Base-by-base conservation (phyloP, 2,329 filamentous ascomycete species). In the Zarea fungicola region DNA sequence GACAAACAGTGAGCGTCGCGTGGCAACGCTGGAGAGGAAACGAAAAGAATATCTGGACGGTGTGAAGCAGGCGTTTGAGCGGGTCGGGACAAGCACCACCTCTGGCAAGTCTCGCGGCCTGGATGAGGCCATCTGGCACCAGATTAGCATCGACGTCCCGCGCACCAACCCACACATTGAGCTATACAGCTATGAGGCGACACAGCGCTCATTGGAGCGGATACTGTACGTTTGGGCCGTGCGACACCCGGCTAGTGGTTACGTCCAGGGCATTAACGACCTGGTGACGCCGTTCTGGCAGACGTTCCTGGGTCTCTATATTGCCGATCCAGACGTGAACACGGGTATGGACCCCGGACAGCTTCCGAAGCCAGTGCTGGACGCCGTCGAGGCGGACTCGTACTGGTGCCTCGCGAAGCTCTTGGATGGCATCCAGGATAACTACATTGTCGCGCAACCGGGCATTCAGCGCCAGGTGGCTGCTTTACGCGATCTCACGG, bases 381-480 rank as follows among this genome's bases (percentile, higher is more conserved):
- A 99, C 65, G 93, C 93, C 1, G 93, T 99, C 6, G 93, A 99
- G 69, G 93, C 93, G 6, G 93, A 99, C 70, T 89, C 90, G 0
- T 99, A 97, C 65, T 99, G 93, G 93, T 99, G 93, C 66, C 74
- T 99, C 52, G 96, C 93, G 0, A 99, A 99, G 67, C 77, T 99
- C 10, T 78, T 99, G n/a, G 93, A 99, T 64, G 93, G 93, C 26
- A 99, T 99, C 54, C 93, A 99, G 66, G 93, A 99, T 65, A 96
- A 99, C 63, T 99, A 99, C 64, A 97, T 99, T 55, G 92, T 95
- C 55, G 93, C 92, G 5, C 93, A 99, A 63, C 93, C 93, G 5
- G 93, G 93, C 1, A 99, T 99, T 52, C 91, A 96, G 65, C 80
- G 93, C 37, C 93, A 99, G 65, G 93, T 99, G 28, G 80, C 85